Base-by-base conservation (phyloP, 352 stramenopile species). In the Globisporangium polare region DNA sequence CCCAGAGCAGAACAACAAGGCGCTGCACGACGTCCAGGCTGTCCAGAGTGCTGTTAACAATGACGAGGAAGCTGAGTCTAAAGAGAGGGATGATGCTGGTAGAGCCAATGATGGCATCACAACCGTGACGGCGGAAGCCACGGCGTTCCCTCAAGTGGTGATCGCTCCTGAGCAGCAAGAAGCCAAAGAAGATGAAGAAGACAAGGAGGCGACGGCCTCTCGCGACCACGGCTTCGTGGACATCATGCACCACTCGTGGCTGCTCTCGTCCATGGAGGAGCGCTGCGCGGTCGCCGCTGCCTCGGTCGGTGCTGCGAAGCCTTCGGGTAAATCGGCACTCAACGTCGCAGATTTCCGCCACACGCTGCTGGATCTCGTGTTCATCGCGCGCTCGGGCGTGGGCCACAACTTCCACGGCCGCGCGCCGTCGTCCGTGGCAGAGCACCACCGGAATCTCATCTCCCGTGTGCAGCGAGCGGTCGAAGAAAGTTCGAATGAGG, bases 211-310 rank as follows among this genome's bases (percentile, higher is more conserved):
- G 6, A 53, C 59, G 12, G 29, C 15, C 9, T 17, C 39, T 20
- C 66, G 69, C 2, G 59, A 71, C 2, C 70, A 75, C 58, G 69
- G 71, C 3, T 89, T 90, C 54, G 80, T 92, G n/a, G 73, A 92
- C 61, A 72, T 89, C 27, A 90, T 92, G 83, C 65, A 89, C 49
- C 59, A 75, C 35, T 82, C 80, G 63, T 92, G 83, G 83, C 67
- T 92, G 17, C 63, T 92, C 41, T 67, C 77, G n/a, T 89, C 78
- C 5, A 80, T 92, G 37, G 74, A 88, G 37, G 68, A 90, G 58
- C 79, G 79, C 17, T 88, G 78, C 37, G 67, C 71, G 15, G 64
- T 72, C 18, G 68, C 70, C 1, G 66, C 75, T 2, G 73, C 72
- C 6, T 74, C 72, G 5, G 37, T 86, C 7, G 55, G 66, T 17